Evolutionary conservation across 495 filamentous ascomycete genomes (phyloP).

Genomic region (Amniculicola lignicola): DNA sequence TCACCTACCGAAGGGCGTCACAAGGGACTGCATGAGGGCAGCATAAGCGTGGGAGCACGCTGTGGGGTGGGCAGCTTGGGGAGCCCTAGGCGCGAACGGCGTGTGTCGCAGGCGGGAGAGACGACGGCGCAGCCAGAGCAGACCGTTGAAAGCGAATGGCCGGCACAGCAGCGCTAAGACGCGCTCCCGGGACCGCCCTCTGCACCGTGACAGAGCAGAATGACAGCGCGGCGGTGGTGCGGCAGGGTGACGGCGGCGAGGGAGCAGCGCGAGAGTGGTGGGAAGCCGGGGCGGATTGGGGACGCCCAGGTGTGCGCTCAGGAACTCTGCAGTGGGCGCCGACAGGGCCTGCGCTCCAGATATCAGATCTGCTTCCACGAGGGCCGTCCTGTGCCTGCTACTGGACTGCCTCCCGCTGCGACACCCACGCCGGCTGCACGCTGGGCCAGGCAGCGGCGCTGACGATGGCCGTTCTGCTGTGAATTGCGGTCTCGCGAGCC

Average conservation of each 20-base stretch:
- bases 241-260: not conserved
- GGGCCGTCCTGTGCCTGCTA: slow-evolving; percentile 11
- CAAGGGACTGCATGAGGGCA: slow-evolving; percentile 34
- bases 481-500: not conserved
- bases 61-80: slow-evolving; percentile 18
- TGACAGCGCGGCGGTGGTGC: not conserved
- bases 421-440: not conserved
- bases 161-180: not conserved
- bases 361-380: slow-evolving; percentile 24
- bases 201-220: not conserved
- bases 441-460: not conserved
- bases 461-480: too few species aligned
- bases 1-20: slow-evolving; percentile 33
- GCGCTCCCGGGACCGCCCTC: not conserved
- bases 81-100: not conserved
- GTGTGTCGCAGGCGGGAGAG: not conserved
- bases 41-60: slow-evolving; percentile 29
- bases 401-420: slow-evolving; percentile 14
- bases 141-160: not conserved
- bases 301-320: not conserved
- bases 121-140: not conserved
- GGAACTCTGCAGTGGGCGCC: not conserved
- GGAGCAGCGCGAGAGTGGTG: not conserved
- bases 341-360: slow-evolving; percentile 18
- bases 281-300: too few species aligned